Base-by-base conservation (phyloP, 208 protist genomes). In the Crithidia brevicula region DNA sequence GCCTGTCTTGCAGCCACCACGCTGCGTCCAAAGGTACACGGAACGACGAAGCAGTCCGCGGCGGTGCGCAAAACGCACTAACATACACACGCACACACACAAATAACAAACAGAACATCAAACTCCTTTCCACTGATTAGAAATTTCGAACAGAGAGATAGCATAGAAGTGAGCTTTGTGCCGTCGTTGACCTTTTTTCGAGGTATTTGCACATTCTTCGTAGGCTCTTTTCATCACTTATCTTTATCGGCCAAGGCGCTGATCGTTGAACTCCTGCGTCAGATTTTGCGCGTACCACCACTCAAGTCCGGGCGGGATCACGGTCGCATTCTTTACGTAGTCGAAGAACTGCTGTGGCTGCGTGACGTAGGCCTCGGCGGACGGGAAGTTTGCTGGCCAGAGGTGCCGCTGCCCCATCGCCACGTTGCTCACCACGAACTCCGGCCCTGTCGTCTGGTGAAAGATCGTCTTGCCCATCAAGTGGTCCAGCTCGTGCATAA, bases 401-500 rank as follows among this genome's bases (percentile, higher is more conserved):
- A 94, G 67, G 47, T 95, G 79, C 20, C 80, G 79, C 77, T 97
- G 92, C 11, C 65, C 64, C 82, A 95, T 88, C 18, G 92, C 77
- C 31, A 83, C 74, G 20, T 61, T 74, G 60, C 85, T 92, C 18
- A 93, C 82, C 10, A 95, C 86, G 82, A 95, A 95, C 64, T 97
- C 86, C 7, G 89, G 83, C 3, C 82, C 89, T 0, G 79, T 60
- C 2, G 86, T 88, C 60, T 86, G 83, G 25, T 95, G 85, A 15
- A 97, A 53, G 40, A 97, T 94, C 2, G 85, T 95, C 51, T 89
- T 91, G 20, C 92, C 92, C 42, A 81, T 43, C 5, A 97, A 60
- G 70, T 95, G 89, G 63, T 97, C 92, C 15, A 97, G 62, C 65
- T 97, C 92, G 73, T 97, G 92, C 89, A 97, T 93, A 28, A 97